These are phyloP conservation scores for Rutstroemia sp. DNA, from an alignment of 2,329 filamentous ascomycete species.

Conservation along the genomic window DNA sequence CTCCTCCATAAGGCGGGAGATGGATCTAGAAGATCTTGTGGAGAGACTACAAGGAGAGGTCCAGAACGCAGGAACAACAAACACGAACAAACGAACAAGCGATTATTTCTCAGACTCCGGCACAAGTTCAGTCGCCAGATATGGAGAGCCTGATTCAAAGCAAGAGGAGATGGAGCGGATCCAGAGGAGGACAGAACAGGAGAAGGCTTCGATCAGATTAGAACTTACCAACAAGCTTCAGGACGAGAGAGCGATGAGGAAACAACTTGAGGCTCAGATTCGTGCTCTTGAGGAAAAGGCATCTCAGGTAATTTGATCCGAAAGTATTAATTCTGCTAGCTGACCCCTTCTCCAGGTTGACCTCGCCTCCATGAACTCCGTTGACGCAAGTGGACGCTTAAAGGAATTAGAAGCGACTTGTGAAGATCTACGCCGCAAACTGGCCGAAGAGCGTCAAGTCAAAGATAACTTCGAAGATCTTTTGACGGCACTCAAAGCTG, in stretches of 20 bases:
- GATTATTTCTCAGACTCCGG: slow-evolving; percentile 98
- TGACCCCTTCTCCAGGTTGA: slow-evolving; percentile 25
- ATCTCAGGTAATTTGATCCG: slow-evolving; percentile 43
- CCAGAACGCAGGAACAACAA: slow-evolving; percentile 43
- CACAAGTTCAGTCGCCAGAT: slow-evolving; percentile 68
- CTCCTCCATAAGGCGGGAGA: slow-evolving; percentile 85
- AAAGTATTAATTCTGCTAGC: slow-evolving; percentile 12
- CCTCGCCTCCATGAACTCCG: slow-evolving; percentile 44
- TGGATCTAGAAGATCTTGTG: slow-evolving; percentile 92
- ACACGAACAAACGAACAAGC: slow-evolving; percentile 67
- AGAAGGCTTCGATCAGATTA: slow-evolving; percentile 77
- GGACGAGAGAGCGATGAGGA: slow-evolving; percentile 71
- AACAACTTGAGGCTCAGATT: slow-evolving; percentile 75
- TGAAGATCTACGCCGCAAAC: slow-evolving; percentile 73
- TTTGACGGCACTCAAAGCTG: slow-evolving; percentile 71
- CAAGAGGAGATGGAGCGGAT: slow-evolving; percentile 73
- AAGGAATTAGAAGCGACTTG: slow-evolving; percentile 73
- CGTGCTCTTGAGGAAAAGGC: slow-evolving; percentile 74
- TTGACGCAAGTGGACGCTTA: slow-evolving; percentile 53
- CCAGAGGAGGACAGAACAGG: slow-evolving; percentile 79
- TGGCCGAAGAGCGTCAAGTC: slow-evolving; percentile 76
- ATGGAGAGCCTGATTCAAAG: slow-evolving; percentile 54
- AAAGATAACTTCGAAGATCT: slow-evolving; percentile 95
- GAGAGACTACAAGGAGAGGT: slow-evolving; percentile 79
- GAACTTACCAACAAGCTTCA: slow-evolving; percentile 82